Evolutionary conservation across 352 stramenopile species (phyloP).

Genomic region (Pythium apleroticum): DNA sequence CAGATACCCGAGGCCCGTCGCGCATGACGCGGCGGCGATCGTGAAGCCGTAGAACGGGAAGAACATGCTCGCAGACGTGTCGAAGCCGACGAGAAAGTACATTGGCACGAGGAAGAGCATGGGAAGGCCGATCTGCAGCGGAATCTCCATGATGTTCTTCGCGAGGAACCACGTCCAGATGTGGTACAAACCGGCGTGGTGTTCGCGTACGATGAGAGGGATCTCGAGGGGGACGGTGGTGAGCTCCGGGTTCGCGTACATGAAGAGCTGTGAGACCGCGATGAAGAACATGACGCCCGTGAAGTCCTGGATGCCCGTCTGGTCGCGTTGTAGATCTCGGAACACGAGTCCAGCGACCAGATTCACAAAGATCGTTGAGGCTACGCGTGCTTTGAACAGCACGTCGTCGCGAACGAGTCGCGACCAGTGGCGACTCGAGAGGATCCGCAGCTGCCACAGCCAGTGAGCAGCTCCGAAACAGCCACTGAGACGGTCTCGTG

Average conservation of each 20-base stretch:
- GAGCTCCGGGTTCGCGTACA: constrained; percentile 34
- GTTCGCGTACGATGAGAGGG: constrained; percentile 35
- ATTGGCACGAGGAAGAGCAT: constrained; percentile 34
- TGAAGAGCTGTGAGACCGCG: constrained; percentile 50
- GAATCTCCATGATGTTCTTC: constrained; percentile 40
- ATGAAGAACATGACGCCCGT: constrained; percentile 49
- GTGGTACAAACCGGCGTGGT: constrained; percentile 34
- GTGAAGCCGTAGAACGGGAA: constrained; percentile 34
- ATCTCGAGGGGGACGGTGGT: constrained; percentile 34
- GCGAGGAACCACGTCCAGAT: constrained; percentile 34
- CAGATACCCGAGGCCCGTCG: constrained; percentile 33
- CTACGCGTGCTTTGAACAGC: constrained; percentile 30
- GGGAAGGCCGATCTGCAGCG: constrained; percentile 28
- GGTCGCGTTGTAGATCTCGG: constrained; percentile 28
- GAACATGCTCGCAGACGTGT: constrained; percentile 25
- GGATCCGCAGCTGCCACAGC: constrained; percentile 2
- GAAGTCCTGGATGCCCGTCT: constrained; percentile 35
- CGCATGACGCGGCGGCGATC: constrained; percentile 20
- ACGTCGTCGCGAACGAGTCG: constrained; percentile 30
- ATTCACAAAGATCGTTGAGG: constrained; percentile 30
- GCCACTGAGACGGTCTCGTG: neutral
- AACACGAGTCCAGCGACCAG: constrained; percentile 35
- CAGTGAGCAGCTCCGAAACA: neutral
- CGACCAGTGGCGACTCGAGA: constrained; percentile 23
- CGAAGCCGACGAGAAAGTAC: constrained; percentile 46